These are phyloP conservation scores for Suillus weaverae DNA, from an alignment of 768 basidiomycete species.

Conservation along the genomic window DNA sequence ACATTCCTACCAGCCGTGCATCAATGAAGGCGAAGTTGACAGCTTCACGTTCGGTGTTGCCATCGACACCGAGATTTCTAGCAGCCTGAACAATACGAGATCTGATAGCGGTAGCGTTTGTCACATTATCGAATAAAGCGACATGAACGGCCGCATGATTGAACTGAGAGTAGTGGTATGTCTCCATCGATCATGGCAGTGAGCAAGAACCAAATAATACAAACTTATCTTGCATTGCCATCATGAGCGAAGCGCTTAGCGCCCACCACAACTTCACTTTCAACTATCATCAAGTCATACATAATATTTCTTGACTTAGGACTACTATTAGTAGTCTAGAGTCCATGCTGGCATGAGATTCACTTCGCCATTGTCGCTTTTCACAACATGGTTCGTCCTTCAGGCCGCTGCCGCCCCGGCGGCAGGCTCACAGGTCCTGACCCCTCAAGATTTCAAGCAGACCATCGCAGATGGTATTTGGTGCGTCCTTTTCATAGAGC, in stretches of 20 bases:
- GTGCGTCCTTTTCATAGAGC: conserved; percentile 31
- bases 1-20: conserved; percentile 67
- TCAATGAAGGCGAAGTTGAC: conserved; percentile 93
- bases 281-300: background rate
- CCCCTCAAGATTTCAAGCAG: conserved; percentile 57
- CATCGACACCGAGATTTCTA: conserved; percentile 53
- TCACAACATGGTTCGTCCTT: conserved; percentile 32
- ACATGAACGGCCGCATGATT: conserved; percentile 48
- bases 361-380: conserved; percentile 26
- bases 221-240: background rate
- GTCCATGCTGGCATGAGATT: conserved; percentile 16
- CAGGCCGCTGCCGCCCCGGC: conserved; percentile 37
- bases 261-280: background rate
- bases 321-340: background rate
- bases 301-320: background rate
- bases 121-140: conserved; percentile 66
- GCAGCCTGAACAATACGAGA: conserved; percentile 72
- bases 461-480: conserved; percentile 60
- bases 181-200: conserved; percentile 43
- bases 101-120: conserved; percentile 61
- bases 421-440: conserved; percentile 40
- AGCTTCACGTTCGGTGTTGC: conserved; percentile 68
- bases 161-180: conserved; percentile 56
- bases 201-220: background rate
- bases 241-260: background rate